These are phyloP conservation scores for Melanogaster broomeanus DNA, from an alignment of 768 basidiomycete genomes.

Conservation along the genomic window DNA sequence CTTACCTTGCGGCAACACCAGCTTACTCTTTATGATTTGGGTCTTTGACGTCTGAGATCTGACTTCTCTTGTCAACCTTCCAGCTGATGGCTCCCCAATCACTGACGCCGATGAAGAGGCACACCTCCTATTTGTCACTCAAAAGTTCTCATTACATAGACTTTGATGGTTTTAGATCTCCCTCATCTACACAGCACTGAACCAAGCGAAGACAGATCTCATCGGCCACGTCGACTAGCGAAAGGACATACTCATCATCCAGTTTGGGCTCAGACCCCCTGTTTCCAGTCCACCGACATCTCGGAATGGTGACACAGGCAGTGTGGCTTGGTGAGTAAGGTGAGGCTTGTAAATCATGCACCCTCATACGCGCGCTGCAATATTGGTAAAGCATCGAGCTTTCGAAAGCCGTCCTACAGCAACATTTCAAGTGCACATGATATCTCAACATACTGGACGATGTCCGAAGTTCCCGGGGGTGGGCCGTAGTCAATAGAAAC, in stretches of 20 bases:
- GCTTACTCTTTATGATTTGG: too few species aligned
- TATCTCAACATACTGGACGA: too few species aligned
- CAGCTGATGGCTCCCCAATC: slow-evolving; percentile 43
- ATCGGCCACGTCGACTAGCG: slow-evolving; percentile 62
- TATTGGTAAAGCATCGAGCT: slow-evolving; percentile 60
- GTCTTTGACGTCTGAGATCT: too few species aligned
- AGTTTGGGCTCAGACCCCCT: slow-evolving; percentile 47
- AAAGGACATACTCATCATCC: slow-evolving; percentile 55
- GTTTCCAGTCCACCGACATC: neutral
- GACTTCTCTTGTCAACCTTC: slow-evolving; percentile 37
- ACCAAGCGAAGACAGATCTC: slow-evolving; percentile 22
- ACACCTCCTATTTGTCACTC: neutral
- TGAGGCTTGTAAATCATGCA: slow-evolving; percentile 23
- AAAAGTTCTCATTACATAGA: neutral
- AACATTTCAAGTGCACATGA: too few species aligned
- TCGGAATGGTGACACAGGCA: slow-evolving; percentile 82
- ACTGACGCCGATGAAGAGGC: slow-evolving; percentile 79
- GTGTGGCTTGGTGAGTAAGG: slow-evolving; percentile 86
- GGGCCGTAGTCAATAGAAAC: too few species aligned
- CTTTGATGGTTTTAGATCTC: slow-evolving; percentile 32
- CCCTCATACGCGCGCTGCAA: neutral
- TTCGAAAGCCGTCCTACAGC: slow-evolving; percentile 58
- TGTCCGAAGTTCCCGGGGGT: too few species aligned
- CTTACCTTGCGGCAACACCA: too few species aligned
- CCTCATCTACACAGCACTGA: slow-evolving; percentile 39